phyloP scores from a whole-genome alignment of 139 green algal genomes.

The Chlamydomonas sp. region DNA sequence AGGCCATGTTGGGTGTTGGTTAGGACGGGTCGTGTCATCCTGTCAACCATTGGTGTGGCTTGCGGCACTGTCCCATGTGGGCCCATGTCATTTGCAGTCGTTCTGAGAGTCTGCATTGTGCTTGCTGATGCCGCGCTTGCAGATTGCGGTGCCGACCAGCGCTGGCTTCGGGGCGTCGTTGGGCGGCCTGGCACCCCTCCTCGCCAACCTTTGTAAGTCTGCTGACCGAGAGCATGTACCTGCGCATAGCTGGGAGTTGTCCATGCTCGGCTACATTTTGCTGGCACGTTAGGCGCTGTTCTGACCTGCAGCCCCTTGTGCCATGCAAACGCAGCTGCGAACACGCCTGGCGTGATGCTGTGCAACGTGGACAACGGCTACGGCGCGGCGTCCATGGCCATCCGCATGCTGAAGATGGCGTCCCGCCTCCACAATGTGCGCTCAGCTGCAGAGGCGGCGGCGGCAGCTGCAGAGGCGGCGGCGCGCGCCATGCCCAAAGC shows the following conservation, averaged over 20 bases:
- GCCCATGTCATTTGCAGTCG: background rate
- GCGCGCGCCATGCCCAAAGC: background rate
- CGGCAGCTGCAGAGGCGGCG: constrained; percentile 5
- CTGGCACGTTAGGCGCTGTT: constrained; percentile 62
- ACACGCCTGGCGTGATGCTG: constrained; percentile 66
- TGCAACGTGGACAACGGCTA: constrained; percentile 79
- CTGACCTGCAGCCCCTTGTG: constrained; percentile 63
- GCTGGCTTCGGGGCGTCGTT: constrained; percentile 76
- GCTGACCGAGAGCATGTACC: background rate
- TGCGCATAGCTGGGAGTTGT: background rate
- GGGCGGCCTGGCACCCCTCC: constrained; percentile 66
- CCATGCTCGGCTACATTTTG: constrained; percentile 28
- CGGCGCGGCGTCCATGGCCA: constrained; percentile 69
- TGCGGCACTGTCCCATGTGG: background rate
- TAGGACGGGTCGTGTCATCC: no score
- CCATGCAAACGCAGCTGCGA: background rate
- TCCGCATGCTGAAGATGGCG: constrained; percentile 71
- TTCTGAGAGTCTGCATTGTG: background rate
- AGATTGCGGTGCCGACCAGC: constrained; percentile 75
- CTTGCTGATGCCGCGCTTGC: background rate
- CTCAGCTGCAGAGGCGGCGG: constrained; percentile 11
- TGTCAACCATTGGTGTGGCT: no score
- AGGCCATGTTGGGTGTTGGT: no score
- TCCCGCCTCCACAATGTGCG: constrained; percentile 21
- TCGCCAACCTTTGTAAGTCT: constrained; percentile 41